Evolutionary conservation across 768 basidiomycete species (phyloP).

Genomic region (Leccinum subgranulosum): DNA sequence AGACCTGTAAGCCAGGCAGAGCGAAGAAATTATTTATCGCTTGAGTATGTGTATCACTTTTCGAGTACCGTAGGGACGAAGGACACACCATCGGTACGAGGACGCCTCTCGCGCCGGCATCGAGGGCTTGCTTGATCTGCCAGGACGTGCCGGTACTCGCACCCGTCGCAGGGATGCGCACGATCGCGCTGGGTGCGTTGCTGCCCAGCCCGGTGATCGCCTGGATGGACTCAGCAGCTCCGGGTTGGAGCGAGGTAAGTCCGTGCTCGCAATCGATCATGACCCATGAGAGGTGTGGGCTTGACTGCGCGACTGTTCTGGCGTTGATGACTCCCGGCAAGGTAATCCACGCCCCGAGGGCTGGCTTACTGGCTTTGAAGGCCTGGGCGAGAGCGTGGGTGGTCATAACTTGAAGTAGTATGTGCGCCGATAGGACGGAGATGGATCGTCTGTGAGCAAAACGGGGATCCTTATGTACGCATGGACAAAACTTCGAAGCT

Average conservation of each 20-base stretch:
- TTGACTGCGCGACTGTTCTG: slow-evolving; percentile 55
- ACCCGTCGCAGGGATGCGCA: slow-evolving; percentile 65
- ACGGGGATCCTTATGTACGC: neutral
- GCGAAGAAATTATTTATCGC: no score
- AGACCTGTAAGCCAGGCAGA: slow-evolving; percentile 38
- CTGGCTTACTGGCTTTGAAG: slow-evolving; percentile 54
- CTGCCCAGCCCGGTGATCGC: slow-evolving; percentile 48
- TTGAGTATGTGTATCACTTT: neutral
- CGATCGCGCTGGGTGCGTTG: slow-evolving; percentile 49
- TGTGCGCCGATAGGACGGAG: neutral
- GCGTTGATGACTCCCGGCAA: slow-evolving; percentile 57
- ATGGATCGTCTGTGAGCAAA: neutral
- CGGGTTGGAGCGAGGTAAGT: slow-evolving; percentile 50
- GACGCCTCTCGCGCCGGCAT: slow-evolving; percentile 63
- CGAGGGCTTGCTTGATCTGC: slow-evolving; percentile 72
- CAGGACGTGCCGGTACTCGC: slow-evolving; percentile 52
- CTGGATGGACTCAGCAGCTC: slow-evolving; percentile 52
- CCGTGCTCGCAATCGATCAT: slow-evolving; percentile 71
- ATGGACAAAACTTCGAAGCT: neutral
- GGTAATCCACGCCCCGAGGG: slow-evolving; percentile 68
- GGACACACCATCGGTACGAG: slow-evolving; percentile 62
- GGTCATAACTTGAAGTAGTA: slow-evolving; percentile 42
- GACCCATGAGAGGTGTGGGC: slow-evolving; percentile 58
- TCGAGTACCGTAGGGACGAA: neutral
- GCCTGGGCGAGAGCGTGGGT: slow-evolving; percentile 51